Base-by-base conservation (phyloP, 306 rosid species). In the Sophora flavescens region DNA sequence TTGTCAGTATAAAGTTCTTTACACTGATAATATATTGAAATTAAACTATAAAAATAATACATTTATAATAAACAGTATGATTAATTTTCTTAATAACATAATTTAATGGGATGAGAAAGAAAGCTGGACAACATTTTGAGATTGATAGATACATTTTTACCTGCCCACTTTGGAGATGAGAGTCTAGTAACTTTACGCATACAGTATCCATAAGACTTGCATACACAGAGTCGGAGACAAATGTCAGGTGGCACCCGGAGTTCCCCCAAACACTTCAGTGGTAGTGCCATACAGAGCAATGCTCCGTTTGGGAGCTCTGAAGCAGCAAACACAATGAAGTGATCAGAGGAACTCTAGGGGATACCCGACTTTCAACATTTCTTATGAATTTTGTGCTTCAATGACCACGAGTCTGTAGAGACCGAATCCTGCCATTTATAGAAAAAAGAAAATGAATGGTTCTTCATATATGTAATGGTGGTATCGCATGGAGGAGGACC, bases 191-290 rank as follows among this genome's bases (percentile, higher is more conserved):
- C 47, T 11, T 41, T 8, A 8, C 8, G 47, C 47, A 41, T 36
- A 36, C 4, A 36, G 1, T 41, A 41, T 41, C 8, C 11, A 41
- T 13, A 22, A 22, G 22, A 22, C 22, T 22, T 22, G 22, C 22
- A 22, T 22, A 22, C 22, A 22, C 22, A 22, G 22, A 22, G 22
- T 22, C 22, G 1, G 22, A 22, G 22, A 22, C 22, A 22, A 22
- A 35, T 36, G 76, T 65, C 77, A 75, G 59, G 45, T 81, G 75
- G 38, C 74, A 44, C 70, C 80, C 6, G 48, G 82, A 86, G 85
- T 80, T 86, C 87, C 87, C 79, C 80, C 84, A 83, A 80, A 83
- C 85, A 83, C 85, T 86, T 86, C 87, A 86, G 71, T 74, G 70
- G 48, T 22, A 22, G 22, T 57, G 63, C 50, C 26, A 5, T 39